Evolutionary conservation across 495 filamentous ascomycete genomes (phyloP).

Genomic region (Tricharina praecox): DNA sequence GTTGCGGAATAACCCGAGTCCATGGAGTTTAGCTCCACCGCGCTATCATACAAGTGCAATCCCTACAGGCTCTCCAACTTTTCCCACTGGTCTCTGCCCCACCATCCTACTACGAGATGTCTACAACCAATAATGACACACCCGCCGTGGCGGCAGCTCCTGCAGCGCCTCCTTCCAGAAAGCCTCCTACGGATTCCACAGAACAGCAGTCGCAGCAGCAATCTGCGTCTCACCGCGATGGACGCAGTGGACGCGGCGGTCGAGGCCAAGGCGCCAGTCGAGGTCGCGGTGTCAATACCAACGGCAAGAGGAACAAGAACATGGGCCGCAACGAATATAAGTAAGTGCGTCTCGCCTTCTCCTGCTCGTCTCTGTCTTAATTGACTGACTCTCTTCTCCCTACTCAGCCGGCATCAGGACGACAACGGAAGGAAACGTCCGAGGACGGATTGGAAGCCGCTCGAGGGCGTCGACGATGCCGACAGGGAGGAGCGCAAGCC

Average conservation of each 20-base stretch:
- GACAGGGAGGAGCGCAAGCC: slow-evolving; percentile 57
- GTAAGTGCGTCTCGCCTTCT: background rate
- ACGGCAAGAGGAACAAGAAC: slow-evolving; percentile 2
- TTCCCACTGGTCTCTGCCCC: too few species aligned
- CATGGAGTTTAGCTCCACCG: too few species aligned
- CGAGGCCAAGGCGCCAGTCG: background rate
- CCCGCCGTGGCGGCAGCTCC: too few species aligned
- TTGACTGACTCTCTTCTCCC: slow-evolving; percentile 24
- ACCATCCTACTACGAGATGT: too few species aligned
- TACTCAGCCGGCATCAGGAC: slow-evolving; percentile 1
- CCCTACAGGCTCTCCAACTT: too few species aligned
- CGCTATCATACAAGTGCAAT: too few species aligned
- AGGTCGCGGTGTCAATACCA: background rate
- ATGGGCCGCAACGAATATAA: slow-evolving; percentile 3
- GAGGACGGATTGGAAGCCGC: slow-evolving; percentile 17
- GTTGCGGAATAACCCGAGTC: too few species aligned
- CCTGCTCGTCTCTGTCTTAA: slow-evolving; percentile 12
- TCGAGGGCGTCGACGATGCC: background rate
- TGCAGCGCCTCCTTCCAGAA: too few species aligned
- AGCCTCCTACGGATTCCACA: too few species aligned
- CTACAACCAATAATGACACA: too few species aligned
- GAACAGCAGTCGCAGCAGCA: too few species aligned
- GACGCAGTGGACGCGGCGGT: background rate
- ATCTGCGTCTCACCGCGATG: background rate
- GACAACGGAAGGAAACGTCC: too few species aligned